Evolutionary conservation across 805 yeast species (phyloP).

Genomic region (Barnettozyma botsteinii): DNA sequence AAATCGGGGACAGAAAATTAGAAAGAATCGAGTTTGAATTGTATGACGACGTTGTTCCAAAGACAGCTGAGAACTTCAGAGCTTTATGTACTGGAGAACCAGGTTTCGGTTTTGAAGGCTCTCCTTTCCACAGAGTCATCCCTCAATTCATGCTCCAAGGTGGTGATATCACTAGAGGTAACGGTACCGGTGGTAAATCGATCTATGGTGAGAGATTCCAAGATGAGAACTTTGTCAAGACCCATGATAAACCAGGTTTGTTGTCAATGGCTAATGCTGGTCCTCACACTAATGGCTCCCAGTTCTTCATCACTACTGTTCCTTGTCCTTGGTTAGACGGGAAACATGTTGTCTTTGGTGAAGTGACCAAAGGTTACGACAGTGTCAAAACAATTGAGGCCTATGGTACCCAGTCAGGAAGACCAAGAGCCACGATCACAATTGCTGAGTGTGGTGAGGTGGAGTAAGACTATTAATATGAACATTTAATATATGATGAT

Average conservation of each 20-base stretch:
- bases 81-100: constrained; percentile 93
- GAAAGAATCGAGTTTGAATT: constrained; percentile 33
- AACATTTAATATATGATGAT: no score
- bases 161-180: constrained; percentile 88
- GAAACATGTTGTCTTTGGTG: constrained; percentile 93
- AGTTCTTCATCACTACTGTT: constrained; percentile 92
- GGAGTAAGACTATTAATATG: not conserved
- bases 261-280: constrained; percentile 98
- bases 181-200: constrained; percentile 96
- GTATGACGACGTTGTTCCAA: constrained; percentile 60
- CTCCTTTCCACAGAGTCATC: constrained; percentile 94
- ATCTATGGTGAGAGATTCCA: constrained; percentile 75
- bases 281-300: constrained; percentile 97
- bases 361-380: constrained; percentile 79
- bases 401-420: constrained; percentile 68
- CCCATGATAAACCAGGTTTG: constrained; percentile 76
- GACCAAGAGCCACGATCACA: constrained; percentile 59
- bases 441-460: constrained; percentile 50
- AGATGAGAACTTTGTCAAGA: constrained; percentile 70
- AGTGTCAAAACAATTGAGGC: constrained; percentile 80
- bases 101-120: constrained; percentile 88
- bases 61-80: constrained; percentile 94
- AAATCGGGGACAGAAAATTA: constrained; percentile 46
- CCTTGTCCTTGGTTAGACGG: constrained; percentile 88
- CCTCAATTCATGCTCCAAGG: constrained; percentile 99